phyloP scores from a whole-genome alignment of 805 yeast genomes.

The Wickerhamiella shivajii region DNA sequence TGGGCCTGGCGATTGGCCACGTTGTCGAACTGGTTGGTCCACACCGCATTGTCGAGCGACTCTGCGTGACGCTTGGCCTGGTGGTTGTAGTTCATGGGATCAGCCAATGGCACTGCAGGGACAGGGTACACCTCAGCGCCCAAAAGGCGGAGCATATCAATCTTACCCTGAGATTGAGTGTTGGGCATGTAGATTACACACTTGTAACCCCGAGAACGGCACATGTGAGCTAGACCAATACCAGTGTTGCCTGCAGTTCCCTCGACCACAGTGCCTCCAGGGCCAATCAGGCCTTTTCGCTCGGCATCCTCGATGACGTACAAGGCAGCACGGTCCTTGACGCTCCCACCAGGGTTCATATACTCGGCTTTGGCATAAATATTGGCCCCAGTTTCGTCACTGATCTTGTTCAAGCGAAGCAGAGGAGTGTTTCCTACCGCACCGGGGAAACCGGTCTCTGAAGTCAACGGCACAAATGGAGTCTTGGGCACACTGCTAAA shows the following conservation, averaged over 20 bases:
- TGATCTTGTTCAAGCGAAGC: constrained; percentile 42
- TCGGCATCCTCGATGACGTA: constrained; percentile 71
- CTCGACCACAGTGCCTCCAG: constrained; percentile 82
- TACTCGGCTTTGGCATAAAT: constrained; percentile 84
- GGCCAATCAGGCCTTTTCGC: constrained; percentile 34
- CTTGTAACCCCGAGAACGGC: constrained; percentile 70
- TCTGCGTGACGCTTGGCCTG: constrained; percentile 80
- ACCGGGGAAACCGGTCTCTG: constrained; percentile 55
- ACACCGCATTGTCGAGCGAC: constrained; percentile 56
- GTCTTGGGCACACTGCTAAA: no score
- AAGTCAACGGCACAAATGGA: constrained; percentile 50
- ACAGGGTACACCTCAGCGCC: constrained; percentile 86
- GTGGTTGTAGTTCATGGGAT: constrained; percentile 77
- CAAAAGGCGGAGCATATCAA: constrained; percentile 53
- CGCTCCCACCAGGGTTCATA: constrained; percentile 89
- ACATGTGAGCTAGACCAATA: constrained; percentile 66
- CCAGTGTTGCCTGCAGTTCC: constrained; percentile 98
- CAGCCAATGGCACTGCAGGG: constrained; percentile 69
- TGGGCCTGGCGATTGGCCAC: constrained; percentile 80
- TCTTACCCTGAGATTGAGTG: constrained; percentile 70
- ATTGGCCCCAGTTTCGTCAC: constrained; percentile 49
- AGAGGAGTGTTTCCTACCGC: constrained; percentile 94
- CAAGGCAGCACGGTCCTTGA: constrained; percentile 80
- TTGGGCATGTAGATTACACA: constrained; percentile 85
- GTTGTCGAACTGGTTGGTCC: constrained; percentile 90